Evolutionary conservation across 2,329 filamentous ascomycete genomes (phyloP), one percentile per base, ranked within the genome.

Genomic region (Aciculosporium take): DNA sequence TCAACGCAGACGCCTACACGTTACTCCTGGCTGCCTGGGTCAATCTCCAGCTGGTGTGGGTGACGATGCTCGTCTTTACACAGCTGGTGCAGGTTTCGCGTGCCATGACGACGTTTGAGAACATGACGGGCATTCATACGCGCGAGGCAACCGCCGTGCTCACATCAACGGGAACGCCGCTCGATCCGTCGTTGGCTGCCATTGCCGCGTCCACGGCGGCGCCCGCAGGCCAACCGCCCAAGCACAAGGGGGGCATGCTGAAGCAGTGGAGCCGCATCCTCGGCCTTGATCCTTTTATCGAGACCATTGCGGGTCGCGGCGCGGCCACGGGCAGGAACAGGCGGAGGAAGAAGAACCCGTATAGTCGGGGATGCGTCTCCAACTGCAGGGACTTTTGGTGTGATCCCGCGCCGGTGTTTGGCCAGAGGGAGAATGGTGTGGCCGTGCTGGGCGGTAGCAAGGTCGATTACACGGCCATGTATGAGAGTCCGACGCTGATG

Each of bases 321-420:
- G 84, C 83, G 0, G 79, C 81, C 5, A 68, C 68, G 3, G 61
- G 63, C 20, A 61, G 66, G 58, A 65, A 69, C 56, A 66, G 68
- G 62, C 69, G 67, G 50, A 63, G 71, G 48, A 72, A 72, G 56
- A 69, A 70, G 49, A 98, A 96, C 57, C 88, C 88, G 0, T 98
- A 89, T 60, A 89, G 79, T 44, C 72, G 79, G 25, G 91, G 91
- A 7, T 70, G 86, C 30, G 52, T 93, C n/a, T 74, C 79, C 45
- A 98, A 98, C 57, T 98, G 91, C 62, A 81, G 76, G 49, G 93
- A 98, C 61, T 98, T 98, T 59, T 96, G 88, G 86, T 89, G 84
- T 53, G 91, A 96, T 56, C 78, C 84, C 2, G 80, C 84, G 2
- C 83, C 89, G 0, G 60, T 94, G 15, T 89, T 94, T 57, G 78